Conservation (phyloP, 2,329 filamentous ascomycete species). For the Fusarium longipes region DNA sequence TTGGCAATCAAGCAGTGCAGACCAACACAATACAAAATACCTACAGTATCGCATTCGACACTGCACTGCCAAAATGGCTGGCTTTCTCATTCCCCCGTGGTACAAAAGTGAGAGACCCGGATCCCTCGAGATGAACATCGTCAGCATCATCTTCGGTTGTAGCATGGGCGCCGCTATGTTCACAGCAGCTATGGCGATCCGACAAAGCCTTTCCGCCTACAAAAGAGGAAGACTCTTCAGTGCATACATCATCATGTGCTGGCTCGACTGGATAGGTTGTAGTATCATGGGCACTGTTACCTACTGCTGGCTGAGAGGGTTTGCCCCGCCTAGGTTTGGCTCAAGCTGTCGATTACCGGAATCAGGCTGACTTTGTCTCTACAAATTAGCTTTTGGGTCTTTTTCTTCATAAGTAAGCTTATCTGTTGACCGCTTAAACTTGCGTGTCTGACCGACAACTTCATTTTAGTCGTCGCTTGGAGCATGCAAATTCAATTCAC, state of each 20-base stretch:
- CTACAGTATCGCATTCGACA: not conserved
- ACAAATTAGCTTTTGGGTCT: constrained; percentile 36
- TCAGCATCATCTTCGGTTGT: constrained; percentile 43
- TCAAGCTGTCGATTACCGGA: too few species aligned
- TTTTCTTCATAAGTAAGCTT: constrained; percentile 27
- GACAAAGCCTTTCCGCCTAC: constrained; percentile 32
- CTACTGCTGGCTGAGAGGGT: constrained; percentile 32
- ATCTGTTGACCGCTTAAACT: not conserved
- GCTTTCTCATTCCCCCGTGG: constrained; percentile 30
- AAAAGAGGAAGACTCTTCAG: constrained; percentile 16
- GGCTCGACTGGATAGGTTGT: constrained; percentile 36
- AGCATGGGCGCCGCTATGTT: constrained; percentile 36
- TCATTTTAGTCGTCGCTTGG: constrained; percentile 28
- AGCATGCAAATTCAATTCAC: constrained; percentile 39
- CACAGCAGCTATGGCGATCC: constrained; percentile 26
- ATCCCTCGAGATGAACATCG: constrained; percentile 29
- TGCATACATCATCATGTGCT: constrained; percentile 37
- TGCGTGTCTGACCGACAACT: not conserved
- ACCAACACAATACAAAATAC: not conserved
- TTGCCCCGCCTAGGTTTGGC: constrained; percentile 28
- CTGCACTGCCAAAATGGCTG: constrained; percentile 15
- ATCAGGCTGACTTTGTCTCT: constrained; percentile 1
- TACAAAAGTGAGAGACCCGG: constrained; percentile 23
- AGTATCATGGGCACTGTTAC: constrained; percentile 35
- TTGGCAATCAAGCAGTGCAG: too few species aligned